A percentile compares a stretch with the other conserved stretches of the same genome.
Conservation (phyloP, 306 rosid genomes). For the Corylus heterophylla region DNA sequence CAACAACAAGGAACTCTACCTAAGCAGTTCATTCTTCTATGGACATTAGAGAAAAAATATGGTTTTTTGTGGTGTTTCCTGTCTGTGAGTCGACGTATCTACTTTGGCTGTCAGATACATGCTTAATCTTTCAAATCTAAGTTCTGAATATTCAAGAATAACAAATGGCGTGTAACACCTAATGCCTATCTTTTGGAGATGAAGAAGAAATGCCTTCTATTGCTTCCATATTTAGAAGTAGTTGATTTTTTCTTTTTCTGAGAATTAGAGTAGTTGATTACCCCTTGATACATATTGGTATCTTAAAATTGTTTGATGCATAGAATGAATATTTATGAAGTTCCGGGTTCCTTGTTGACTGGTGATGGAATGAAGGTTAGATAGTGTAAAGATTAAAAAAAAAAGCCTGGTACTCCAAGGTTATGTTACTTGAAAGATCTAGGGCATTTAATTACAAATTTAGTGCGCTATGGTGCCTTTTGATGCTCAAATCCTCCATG, state of each 20-base stretch:
- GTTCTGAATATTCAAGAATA: background rate
- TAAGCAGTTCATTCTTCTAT: background rate
- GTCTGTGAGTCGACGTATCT: constrained; percentile 4
- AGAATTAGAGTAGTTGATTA: background rate
- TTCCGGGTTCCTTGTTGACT: constrained; percentile 16
- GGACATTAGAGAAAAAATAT: background rate
- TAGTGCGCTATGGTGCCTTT: background rate
- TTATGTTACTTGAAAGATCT: background rate
- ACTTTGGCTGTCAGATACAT: background rate
- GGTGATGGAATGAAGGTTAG: constrained; percentile 1
- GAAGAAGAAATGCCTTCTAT: background rate
- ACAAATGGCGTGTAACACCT: background rate
- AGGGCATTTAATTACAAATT: background rate
- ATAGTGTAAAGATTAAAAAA: background rate
- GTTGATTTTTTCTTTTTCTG: background rate
- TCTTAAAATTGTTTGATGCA: too few relatives aligned
- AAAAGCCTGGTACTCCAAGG: background rate
- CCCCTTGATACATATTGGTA: too few relatives aligned
- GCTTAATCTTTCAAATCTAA: background rate
- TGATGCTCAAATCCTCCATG: constrained; percentile 12
- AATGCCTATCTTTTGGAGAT: background rate
- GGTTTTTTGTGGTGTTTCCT: constrained; percentile 6
- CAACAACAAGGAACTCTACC: background rate
- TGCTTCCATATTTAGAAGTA: background rate
- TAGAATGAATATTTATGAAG: background rate